phyloP scores from a whole-genome alignment of 208 protist species.

The Sergeia podlipaevii region DNA sequence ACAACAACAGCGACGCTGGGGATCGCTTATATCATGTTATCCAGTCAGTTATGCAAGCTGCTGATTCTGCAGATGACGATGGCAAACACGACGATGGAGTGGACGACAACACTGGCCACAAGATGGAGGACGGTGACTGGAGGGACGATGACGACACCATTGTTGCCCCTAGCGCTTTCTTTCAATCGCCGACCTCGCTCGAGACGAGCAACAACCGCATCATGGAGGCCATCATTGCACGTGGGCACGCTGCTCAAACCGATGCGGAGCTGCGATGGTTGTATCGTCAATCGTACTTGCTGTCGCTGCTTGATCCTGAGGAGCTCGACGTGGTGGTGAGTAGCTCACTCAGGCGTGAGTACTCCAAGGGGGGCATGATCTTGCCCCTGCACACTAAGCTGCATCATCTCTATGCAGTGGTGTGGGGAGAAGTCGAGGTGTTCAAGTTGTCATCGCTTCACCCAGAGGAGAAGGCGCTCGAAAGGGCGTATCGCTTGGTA shows the following conservation, averaged over 20 bases:
- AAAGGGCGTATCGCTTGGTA: conserved; percentile 20
- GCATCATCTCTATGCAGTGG: conserved; percentile 55
- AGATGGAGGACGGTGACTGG: conserved; percentile 23
- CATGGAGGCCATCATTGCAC: conserved; percentile 45
- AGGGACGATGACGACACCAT: conserved; percentile 45
- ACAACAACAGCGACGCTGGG: too few relatives aligned
- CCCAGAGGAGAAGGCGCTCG: conserved; percentile 21
- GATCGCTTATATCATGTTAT: too few relatives aligned
- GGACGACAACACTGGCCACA: neutral
- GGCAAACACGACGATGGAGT: conserved; percentile 1
- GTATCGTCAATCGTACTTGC: conserved; percentile 43
- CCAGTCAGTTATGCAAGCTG: too few relatives aligned
- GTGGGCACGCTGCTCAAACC: conserved; percentile 31
- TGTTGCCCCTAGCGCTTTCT: conserved; percentile 35
- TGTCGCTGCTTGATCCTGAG: conserved; percentile 37
- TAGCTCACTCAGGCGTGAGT: conserved; percentile 63
- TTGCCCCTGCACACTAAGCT: conserved; percentile 18
- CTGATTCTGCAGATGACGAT: too few relatives aligned
- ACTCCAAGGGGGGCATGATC: conserved; percentile 53
- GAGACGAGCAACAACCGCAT: conserved; percentile 42
- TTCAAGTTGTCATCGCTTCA: conserved; percentile 33
- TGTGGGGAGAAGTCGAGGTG: conserved; percentile 76
- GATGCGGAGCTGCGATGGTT: conserved; percentile 54
- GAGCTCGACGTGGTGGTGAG: conserved; percentile 36
- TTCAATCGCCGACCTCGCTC: conserved; percentile 16